Evolutionary conservation across 176 grass and related monocot genomes (phyloP).

Genomic region (Raddia distichophylla): DNA sequence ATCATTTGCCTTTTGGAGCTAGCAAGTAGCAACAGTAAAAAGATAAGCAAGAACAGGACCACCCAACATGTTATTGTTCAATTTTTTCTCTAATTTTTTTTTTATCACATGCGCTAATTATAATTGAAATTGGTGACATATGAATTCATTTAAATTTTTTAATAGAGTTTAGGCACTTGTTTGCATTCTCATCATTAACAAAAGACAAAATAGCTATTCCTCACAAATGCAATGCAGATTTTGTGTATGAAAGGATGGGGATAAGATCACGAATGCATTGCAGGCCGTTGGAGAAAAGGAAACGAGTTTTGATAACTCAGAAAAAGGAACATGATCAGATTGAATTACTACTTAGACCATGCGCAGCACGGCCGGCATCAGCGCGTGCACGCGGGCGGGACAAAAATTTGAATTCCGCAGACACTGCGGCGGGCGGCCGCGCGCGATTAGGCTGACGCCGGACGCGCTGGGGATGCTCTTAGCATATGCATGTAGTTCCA

Average conservation of each 20-base stretch:
- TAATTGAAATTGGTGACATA: conserved; percentile 11
- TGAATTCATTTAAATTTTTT: neutral
- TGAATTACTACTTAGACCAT: neutral
- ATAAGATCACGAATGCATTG: neutral
- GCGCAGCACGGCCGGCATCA: too few species aligned
- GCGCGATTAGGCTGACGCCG: too few species aligned
- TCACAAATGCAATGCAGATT: neutral
- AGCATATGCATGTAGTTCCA: neutral
- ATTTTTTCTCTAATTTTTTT: neutral
- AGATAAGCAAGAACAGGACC: conserved; percentile 28
- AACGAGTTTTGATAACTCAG: neutral
- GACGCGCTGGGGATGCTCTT: too few species aligned
- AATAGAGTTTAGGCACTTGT: neutral
- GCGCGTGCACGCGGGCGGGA: too few species aligned
- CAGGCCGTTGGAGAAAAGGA: neutral
- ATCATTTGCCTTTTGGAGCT: conserved; percentile 82
- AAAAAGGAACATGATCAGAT: neutral
- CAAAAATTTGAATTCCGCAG: too few species aligned
- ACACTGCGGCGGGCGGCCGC: too few species aligned
- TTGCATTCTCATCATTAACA: neutral
- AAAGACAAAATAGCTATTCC: neutral
- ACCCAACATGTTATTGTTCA: neutral
- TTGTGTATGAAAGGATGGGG: neutral
- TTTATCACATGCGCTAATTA: conserved; percentile 3
- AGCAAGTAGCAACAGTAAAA: conserved; percentile 54